These are phyloP conservation scores for Cladophialophora exuberans DNA, from an alignment of 2,329 filamentous ascomycete genomes.

Conservation along the genomic window DNA sequence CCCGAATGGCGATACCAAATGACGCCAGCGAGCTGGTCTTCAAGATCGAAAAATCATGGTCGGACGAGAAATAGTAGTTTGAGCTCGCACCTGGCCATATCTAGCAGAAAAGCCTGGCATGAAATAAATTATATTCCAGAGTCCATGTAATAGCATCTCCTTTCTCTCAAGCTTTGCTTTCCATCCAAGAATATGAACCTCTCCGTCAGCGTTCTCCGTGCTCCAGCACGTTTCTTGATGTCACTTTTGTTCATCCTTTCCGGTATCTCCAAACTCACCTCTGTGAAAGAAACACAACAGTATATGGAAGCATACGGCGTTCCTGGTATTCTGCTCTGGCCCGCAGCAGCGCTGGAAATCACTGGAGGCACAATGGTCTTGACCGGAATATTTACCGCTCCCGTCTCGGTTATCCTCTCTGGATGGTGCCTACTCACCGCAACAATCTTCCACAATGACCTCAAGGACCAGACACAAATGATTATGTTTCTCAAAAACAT, in stretches of 20 bases:
- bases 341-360: neutral
- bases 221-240: slow-evolving; percentile 3
- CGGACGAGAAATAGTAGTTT: too few relatives aligned
- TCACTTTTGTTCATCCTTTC: slow-evolving; percentile 2
- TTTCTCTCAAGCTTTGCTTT: neutral
- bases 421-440: slow-evolving; percentile 1
- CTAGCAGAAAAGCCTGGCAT: neutral
- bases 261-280: slow-evolving; percentile 7
- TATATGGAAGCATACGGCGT: slow-evolving; percentile 5
- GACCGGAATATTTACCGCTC: neutral
- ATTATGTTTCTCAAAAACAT: slow-evolving; percentile 7
- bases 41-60: too few relatives aligned
- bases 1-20: too few relatives aligned
- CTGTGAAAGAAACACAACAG: neutral
- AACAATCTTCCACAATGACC: slow-evolving; percentile 1
- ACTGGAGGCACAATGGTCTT: slow-evolving; percentile 1
- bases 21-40: too few relatives aligned
- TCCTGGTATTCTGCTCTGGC: neutral
- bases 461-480: neutral
- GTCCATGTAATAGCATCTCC: neutral
- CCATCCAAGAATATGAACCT: neutral
- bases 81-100: neutral
- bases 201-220: neutral
- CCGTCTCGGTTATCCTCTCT: neutral
- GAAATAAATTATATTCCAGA: neutral